Percentiles rank a stretch among this genome's conserved stretches.
phyloP scores from a whole-genome alignment of 2,329 filamentous ascomycete genomes.

The Colletotrichum sp. region DNA sequence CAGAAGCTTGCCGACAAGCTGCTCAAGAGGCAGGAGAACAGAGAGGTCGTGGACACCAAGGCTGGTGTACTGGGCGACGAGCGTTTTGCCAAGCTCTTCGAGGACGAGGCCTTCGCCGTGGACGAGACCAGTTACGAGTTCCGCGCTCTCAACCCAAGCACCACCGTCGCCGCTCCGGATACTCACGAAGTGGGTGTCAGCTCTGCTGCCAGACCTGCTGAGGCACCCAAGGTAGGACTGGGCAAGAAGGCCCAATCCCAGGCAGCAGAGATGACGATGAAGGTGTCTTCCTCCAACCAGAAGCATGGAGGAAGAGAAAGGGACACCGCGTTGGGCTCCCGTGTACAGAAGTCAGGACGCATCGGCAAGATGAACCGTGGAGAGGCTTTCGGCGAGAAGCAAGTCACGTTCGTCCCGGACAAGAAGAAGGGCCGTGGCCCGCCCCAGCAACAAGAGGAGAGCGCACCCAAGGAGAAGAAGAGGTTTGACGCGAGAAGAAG shows the following conservation, averaged over 20 bases:
- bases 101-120: constrained; percentile 90
- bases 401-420: constrained; percentile 75
- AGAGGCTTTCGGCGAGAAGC: constrained; percentile 65
- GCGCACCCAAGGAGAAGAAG: constrained; percentile 33
- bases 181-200: constrained; percentile 17
- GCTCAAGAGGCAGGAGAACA: constrained; percentile 67
- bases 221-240: constrained; percentile 4
- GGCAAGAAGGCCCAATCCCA: constrained; percentile 6
- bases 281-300: constrained; percentile 72
- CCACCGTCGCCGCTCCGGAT: constrained; percentile 36
- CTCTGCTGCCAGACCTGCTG: constrained; percentile 1
- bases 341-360: constrained; percentile 55
- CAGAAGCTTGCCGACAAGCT: constrained; percentile 78
- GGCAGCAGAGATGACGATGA: constrained; percentile 59
- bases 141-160: constrained; percentile 87
- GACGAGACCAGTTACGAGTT: constrained; percentile 92
- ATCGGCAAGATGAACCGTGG: constrained; percentile 47
- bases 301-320: constrained; percentile 57
- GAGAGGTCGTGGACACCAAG: constrained; percentile 60
- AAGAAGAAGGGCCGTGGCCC: constrained; percentile 45
- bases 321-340: constrained; percentile 62
- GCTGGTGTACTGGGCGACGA: constrained; percentile 79
- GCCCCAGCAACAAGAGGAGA: constrained; percentile 26
- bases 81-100: constrained; percentile 88
- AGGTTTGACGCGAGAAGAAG: constrained; percentile 62